phyloP scores from a whole-genome alignment of 2,329 filamentous ascomycete genomes.

The Diaporthe vexans region DNA sequence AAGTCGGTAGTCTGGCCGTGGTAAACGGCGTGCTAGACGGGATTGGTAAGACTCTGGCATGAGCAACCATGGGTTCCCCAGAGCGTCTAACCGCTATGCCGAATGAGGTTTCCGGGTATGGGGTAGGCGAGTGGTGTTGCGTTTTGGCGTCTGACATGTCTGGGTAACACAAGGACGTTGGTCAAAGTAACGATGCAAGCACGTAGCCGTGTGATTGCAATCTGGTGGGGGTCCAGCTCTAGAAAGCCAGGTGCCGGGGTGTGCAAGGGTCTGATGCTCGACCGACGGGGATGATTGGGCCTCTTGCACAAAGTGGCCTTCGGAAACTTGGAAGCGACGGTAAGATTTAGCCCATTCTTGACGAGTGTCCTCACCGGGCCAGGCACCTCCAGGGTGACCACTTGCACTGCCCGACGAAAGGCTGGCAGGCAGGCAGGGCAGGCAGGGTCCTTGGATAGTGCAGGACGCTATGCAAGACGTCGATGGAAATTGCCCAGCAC shows the following conservation, averaged over 20 bases:
- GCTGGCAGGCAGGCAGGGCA: constrained; percentile 22
- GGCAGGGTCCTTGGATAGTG: constrained; percentile 17
- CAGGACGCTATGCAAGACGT: constrained; percentile 22
- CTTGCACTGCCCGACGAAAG: constrained; percentile 19
- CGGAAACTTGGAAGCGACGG: constrained; percentile 32
- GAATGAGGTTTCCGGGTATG: constrained; percentile 23
- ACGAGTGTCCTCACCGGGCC: constrained; percentile 4
- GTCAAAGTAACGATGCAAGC: constrained; percentile 28
- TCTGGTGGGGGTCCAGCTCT: constrained; percentile 39
- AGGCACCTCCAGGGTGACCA: constrained; percentile 12
- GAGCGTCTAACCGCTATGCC: constrained; percentile 24
- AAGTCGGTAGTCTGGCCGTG: constrained; percentile 47
- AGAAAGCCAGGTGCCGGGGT: constrained; percentile 26
- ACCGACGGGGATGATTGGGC: constrained; percentile 24
- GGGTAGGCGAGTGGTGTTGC: constrained; percentile 19
- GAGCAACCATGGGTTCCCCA: constrained; percentile 32
- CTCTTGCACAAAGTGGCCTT: constrained; percentile 4
- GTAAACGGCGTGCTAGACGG: constrained; percentile 46
- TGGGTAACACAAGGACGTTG: constrained; percentile 29
- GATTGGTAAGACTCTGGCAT: constrained; percentile 37
- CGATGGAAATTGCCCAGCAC: constrained; percentile 15
- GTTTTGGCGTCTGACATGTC: constrained; percentile 34
- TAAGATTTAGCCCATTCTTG: constrained; percentile 30
- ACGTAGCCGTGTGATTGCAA: constrained; percentile 37
- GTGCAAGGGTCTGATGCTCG: not conserved